Conservation (phyloP, 306 rosid species). For the Cucurbita argyrosperma region DNA sequence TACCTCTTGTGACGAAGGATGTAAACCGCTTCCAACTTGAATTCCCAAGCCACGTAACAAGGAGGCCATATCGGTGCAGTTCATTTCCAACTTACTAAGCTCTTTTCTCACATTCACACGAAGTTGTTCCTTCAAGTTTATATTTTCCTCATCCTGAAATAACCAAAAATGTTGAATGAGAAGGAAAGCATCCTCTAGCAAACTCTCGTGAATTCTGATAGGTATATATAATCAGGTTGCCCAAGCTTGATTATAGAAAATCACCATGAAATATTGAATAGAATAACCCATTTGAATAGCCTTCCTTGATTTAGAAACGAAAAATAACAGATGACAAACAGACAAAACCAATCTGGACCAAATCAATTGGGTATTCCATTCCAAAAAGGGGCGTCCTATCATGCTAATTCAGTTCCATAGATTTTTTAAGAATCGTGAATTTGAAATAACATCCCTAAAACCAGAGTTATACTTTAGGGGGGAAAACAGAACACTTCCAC, state of each 20-base stretch:
- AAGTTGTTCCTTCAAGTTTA: constrained; percentile 60
- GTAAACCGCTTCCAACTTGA: constrained; percentile 35
- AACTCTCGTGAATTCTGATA: background rate
- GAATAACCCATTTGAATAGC: background rate
- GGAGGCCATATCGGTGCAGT: constrained; percentile 56
- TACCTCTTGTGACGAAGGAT: constrained; percentile 51
- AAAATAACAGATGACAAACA: background rate
- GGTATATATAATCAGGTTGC: background rate
- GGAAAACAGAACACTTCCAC: background rate
- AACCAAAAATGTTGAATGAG: background rate
- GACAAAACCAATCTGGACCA: constrained; percentile 1
- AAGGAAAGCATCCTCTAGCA: background rate
- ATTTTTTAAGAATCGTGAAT: background rate
- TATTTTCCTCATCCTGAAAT: constrained; percentile 64
- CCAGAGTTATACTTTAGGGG: background rate
- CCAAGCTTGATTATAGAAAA: background rate
- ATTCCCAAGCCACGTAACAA: constrained; percentile 80
- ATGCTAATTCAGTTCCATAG: background rate
- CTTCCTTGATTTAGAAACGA: background rate
- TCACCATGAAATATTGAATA: background rate
- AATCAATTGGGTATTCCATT: background rate
- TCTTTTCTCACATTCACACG: constrained; percentile 57
- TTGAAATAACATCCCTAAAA: background rate
- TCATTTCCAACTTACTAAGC: constrained; percentile 49
- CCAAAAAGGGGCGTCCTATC: background rate